Evolutionary conservation across 768 basidiomycete species (phyloP), one percentile per base, ranked within the genome.

Genomic region (Clathrus columnatus): DNA sequence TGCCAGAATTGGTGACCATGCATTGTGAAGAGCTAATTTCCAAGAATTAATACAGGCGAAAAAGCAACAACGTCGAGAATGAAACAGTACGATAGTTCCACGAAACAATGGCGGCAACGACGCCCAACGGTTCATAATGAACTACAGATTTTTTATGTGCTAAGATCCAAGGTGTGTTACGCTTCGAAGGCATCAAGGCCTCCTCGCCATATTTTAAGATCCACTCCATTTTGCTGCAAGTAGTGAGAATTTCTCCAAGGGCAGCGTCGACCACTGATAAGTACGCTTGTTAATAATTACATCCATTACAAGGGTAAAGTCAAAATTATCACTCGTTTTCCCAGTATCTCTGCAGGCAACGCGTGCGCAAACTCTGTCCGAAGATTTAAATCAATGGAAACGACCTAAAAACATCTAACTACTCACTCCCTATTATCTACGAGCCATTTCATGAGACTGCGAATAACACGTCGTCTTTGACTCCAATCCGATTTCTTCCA

Each of bases 261-360:
- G 89, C 85, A 28, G 94, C 93, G 62, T 98, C 95, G 57, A 98
- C 76, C 67, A 94, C 94, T 96, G 23, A 50, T 23, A 20, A 24
- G 2, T 43, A n/a, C 14, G 26, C 51, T 55, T 36, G 36, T 8
- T 16, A 62, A 55, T 47, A 26, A 23, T 32, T 58, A 48, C 44
- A 53, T 36, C 2, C 20, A 28, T 45, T 48, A 4, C 7, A 26
- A 21, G 21, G 0, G 24, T 42, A 42, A 23, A 42, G 41, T 45
- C 41, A 46, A 6, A 16, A 32, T 27, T 78, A 87, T 68, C 62
- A 90, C 90, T 71, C 24, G 94, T 97, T 77, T 98, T 99, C 42
- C 95, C 95, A 0, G 91, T 91, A 68, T 99, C 95, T 28, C 95
- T 76, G 65, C 90, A 91, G 21, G 91, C 91, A 24, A 95, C 87